Conservation (phyloP, 1,139 yeast genomes). For the Wickerhamomyces sp. region DNA sequence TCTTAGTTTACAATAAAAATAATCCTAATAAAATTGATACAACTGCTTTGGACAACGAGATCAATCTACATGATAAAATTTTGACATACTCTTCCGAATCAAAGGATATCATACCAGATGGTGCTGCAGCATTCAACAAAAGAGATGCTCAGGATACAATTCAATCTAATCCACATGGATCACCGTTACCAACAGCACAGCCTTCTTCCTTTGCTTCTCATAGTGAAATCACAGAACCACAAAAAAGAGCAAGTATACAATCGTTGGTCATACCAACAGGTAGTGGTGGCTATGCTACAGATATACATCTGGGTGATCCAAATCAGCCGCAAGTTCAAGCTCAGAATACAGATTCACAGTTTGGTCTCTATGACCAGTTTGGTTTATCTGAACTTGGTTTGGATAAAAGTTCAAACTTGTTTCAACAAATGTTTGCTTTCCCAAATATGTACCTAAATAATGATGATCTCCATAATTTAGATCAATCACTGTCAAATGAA, state of each 20-base stretch:
- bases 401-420: slow-evolving; percentile 8
- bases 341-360: neutral
- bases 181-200: too few relatives aligned
- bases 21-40: slow-evolving; percentile 10
- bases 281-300: neutral
- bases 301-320: neutral
- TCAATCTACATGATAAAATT: slow-evolving; percentile 9
- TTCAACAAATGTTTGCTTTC: slow-evolving; percentile 16
- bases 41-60: slow-evolving; percentile 12
- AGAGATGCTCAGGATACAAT: slow-evolving; percentile 1
- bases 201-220: too few relatives aligned
- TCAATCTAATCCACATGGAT: neutral
- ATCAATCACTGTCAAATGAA: neutral
- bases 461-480: slow-evolving; percentile 7
- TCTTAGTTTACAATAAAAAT: slow-evolving; percentile 16
- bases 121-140: neutral
- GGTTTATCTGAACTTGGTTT: slow-evolving; percentile 8
- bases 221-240: too few relatives aligned
- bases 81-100: slow-evolving; percentile 1
- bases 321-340: neutral
- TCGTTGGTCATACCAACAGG: neutral
- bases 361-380: slow-evolving; percentile 2
- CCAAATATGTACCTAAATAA: slow-evolving; percentile 15
- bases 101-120: neutral
- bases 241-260: neutral